Evolutionary conservation across 495 filamentous ascomycete genomes (phyloP).

Genomic region (Pseudotulostoma volvatum): DNA sequence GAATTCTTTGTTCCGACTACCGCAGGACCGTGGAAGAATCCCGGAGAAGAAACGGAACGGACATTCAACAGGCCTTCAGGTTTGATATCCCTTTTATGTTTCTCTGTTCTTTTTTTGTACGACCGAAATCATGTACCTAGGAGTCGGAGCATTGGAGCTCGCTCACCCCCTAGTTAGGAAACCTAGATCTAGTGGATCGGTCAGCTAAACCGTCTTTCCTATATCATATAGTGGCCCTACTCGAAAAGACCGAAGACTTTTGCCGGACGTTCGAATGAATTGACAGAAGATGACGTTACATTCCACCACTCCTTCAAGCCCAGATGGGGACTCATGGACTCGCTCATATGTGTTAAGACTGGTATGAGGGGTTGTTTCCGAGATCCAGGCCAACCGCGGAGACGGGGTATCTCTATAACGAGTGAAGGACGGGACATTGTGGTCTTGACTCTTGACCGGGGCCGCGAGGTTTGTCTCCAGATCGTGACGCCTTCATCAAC

Average conservation of each 20-base stretch:
- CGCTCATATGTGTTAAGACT: conserved; percentile 43
- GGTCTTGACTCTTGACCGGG: conserved; percentile 14
- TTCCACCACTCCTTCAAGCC: conserved; percentile 56
- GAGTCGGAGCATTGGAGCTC: conserved; percentile 2
- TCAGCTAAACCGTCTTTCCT: conserved; percentile 23
- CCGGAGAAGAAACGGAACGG: conserved; percentile 24
- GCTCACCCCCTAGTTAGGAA: conserved; percentile 5
- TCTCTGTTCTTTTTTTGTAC: conserved; percentile 16
- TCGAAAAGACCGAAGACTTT: conserved; percentile 54
- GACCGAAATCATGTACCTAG: conserved; percentile 5
- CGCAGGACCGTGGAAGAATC: conserved; percentile 21
- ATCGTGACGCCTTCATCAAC: background rate
- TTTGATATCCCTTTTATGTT: conserved; percentile 40
- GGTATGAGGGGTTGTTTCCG: conserved; percentile 11
- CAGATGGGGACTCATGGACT: conserved; percentile 61
- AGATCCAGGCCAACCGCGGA: conserved; percentile 17
- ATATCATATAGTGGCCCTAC: conserved; percentile 63
- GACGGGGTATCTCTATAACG: conserved; percentile 19
- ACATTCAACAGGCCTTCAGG: conserved; percentile 51
- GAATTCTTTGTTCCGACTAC: conserved; percentile 64
- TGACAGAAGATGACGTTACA: conserved; percentile 39
- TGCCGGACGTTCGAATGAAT: conserved; percentile 37
- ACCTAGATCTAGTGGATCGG: conserved; percentile 5
- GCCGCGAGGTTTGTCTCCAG: conserved; percentile 11
- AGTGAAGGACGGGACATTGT: conserved; percentile 23